Base-by-base conservation (phyloP, 495 filamentous ascomycete genomes). In the Aspergillus nidulans region DNA sequence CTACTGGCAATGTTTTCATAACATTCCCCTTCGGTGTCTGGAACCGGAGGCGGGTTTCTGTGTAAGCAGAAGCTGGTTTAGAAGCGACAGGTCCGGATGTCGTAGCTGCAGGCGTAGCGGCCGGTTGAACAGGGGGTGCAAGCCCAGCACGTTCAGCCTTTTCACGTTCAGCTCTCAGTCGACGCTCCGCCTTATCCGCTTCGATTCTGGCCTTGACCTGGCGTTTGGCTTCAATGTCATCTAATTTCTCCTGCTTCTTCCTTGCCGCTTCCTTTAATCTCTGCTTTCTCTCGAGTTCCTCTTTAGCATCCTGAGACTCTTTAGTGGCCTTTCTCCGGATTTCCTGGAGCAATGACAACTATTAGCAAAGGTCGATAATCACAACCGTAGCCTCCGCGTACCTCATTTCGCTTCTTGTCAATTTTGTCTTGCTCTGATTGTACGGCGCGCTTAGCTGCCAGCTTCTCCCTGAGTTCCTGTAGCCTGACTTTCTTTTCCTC, bases 121-220 rank as follows among this genome's bases (percentile, higher is more conserved):
- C 67, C 21, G 75, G 65, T 48, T 77, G 72, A 4, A 74, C 58
- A 38, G 79, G 77, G 45, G 79, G 76, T 41, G 82, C 76, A 57
- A 80, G 74, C 26, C 92, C 94, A 50, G 89, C 90, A 18, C 95
- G 79, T 55, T 84, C 82, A 4, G 92, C 92, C 66, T 89, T 92
- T 65, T 90, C 89, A 47, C 82, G 75, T 64, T 97, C 95, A 32
- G 89, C 85, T 62, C 88, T 90, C 55, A 86, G 77, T 49, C 86
- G 85, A 41, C 95, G 82, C 58, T 90, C 89, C 55, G 88, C 87
- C 73, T 90, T 95, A 70, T 96, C 90, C 9, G 89, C 91, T 52
- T 89, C 90, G 41, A 99, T 97, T 75, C 87, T 90, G 47, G 89
- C 91, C 73, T 89, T 87, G 65, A 96, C 90, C 26, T 86, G 82